These are phyloP conservation scores for Xylariaceae sp. DNA, from an alignment of 2,329 filamentous ascomycete species.

Conservation along the genomic window DNA sequence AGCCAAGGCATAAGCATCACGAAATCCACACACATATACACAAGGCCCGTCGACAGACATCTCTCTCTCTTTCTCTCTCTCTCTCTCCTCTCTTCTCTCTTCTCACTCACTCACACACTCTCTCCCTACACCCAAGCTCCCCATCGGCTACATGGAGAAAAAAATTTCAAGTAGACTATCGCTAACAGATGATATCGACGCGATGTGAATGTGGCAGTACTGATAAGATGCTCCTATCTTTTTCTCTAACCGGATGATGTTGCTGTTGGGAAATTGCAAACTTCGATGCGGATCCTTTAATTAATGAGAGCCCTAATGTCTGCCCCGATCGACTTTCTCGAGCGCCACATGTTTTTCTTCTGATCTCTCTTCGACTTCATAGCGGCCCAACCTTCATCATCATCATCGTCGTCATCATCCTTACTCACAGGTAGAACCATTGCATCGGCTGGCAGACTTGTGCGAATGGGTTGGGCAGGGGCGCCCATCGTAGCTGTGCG, in stretches of 20 bases:
- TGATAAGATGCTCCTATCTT: constrained; percentile 19
- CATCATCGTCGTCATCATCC: constrained; percentile 56
- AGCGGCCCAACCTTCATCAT: constrained; percentile 64
- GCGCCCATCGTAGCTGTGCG: constrained; percentile 43
- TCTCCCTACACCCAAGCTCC: constrained; percentile 4
- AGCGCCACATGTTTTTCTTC: constrained; percentile 61
- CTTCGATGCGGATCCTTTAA: constrained; percentile 25
- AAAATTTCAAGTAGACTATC: constrained; percentile 8
- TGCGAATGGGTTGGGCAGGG: constrained; percentile 35
- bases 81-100: too few relatives aligned
- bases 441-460: constrained; percentile 37
- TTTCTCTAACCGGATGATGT: constrained; percentile 22
- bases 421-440: constrained; percentile 40
- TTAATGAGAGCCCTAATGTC: constrained; percentile 47
- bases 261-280: constrained; percentile 21
- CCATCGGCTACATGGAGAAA: constrained; percentile 1
- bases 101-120: too few relatives aligned
- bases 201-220: constrained; percentile 9
- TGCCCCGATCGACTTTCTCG: constrained; percentile 50
- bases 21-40: constrained; percentile 16
- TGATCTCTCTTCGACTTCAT: constrained; percentile 66
- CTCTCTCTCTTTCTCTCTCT: background rate
- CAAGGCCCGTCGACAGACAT: constrained; percentile 1
- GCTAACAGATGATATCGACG: constrained; percentile 10
- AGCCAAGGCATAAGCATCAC: constrained; percentile 3